Evolutionary conservation across 768 basidiomycete genomes (phyloP).

Genomic region (Mycena haematopus): DNA sequence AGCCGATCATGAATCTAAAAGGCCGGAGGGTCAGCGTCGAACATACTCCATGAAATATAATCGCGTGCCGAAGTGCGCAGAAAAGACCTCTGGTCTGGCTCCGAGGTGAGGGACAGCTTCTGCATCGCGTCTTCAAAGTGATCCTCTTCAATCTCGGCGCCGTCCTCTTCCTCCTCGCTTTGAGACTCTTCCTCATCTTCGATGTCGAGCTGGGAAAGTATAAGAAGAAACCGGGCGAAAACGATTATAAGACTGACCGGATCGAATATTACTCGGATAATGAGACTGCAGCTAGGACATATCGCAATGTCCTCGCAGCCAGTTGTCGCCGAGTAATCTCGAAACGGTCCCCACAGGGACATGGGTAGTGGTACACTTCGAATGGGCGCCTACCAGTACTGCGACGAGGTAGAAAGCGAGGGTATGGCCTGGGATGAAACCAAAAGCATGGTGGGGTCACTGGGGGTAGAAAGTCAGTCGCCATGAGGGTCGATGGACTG

Average conservation of each 20-base stretch:
- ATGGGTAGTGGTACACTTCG: constrained; percentile 98
- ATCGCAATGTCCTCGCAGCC: constrained; percentile 94
- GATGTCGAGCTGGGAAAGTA: constrained; percentile 69
- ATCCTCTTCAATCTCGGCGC: constrained; percentile 45
- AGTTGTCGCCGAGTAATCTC: constrained; percentile 91
- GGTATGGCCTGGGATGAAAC: too few species aligned
- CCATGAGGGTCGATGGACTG: too few species aligned
- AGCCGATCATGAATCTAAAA: not conserved
- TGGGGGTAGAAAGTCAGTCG: too few species aligned
- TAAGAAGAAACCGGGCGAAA: constrained; percentile 21
- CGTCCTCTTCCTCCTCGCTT: constrained; percentile 44
- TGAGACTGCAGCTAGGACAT: constrained; percentile 94
- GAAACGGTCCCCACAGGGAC: constrained; percentile 97
- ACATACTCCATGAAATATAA: too few species aligned
- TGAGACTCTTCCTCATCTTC: constrained; percentile 73
- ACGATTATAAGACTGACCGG: constrained; percentile 65
- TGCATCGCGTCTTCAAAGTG: constrained; percentile 73
- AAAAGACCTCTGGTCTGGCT: constrained; percentile 24
- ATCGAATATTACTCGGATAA: constrained; percentile 93
- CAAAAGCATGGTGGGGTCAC: too few species aligned
- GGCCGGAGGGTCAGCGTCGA: not conserved
- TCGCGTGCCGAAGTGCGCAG: not conserved
- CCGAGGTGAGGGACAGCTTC: constrained; percentile 57
- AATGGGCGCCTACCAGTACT: too few species aligned
- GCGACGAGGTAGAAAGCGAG: too few species aligned